These are phyloP conservation scores for Hordeum vulgare DNA, from an alignment of 176 grass and related monocot genomes.

Conservation along the genomic window DNA sequence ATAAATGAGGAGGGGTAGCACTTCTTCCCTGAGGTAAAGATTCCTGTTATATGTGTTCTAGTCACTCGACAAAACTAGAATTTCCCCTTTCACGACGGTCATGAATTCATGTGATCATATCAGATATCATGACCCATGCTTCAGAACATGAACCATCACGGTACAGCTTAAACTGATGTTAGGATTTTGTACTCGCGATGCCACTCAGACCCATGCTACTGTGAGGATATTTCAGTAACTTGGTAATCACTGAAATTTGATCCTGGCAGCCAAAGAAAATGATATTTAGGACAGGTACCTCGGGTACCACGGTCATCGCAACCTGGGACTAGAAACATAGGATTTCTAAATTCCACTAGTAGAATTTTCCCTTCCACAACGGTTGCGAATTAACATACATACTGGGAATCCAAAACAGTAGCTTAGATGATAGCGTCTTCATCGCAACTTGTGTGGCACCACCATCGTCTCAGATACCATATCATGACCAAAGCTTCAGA, in stretches of 20 bases:
- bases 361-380: background rate
- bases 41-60: background rate
- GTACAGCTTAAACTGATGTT: background rate
- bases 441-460: background rate
- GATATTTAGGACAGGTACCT: no score
- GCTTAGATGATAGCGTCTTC: background rate
- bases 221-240: slow-evolving; percentile 14
- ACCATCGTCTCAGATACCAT: background rate
- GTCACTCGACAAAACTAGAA: background rate
- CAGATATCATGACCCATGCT: background rate
- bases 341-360: background rate
- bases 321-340: background rate
- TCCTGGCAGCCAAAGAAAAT: no score
- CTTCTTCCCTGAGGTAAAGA: background rate
- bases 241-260: no score
- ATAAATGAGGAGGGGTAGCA: slow-evolving; percentile 15
- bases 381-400: background rate
- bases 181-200: background rate
- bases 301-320: no score
- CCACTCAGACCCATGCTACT: slow-evolving; percentile 7
- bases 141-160: background rate
- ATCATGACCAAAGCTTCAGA: background rate
- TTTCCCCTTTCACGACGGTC: background rate
- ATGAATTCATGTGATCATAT: background rate
- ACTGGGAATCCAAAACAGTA: background rate